Conservation (phyloP, 2,329 filamentous ascomycete species). For the Hypoxylon sp. region DNA sequence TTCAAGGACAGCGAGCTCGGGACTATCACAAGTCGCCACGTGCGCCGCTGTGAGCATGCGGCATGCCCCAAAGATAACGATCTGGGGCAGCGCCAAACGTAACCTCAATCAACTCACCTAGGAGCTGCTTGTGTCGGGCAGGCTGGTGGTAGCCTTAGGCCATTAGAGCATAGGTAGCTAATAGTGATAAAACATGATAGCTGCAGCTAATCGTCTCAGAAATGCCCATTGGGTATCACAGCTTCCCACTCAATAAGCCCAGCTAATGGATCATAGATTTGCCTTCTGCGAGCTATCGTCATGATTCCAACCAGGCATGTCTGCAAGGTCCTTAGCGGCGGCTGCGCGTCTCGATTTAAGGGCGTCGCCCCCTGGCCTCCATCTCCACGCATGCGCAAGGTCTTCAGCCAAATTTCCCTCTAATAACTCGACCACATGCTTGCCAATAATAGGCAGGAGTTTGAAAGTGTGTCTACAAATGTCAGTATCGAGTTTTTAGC, state of each 20-base stretch:
- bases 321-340: constrained; percentile 60
- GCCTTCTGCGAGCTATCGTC: constrained; percentile 22
- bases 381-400: constrained; percentile 60
- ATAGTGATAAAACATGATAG: not conserved
- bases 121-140: too few species aligned
- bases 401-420: constrained; percentile 59
- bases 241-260: not conserved
- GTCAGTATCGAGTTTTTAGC: constrained; percentile 9
- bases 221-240: not conserved
- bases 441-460: constrained; percentile 62
- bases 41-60: too few species aligned
- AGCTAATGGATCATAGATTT: constrained; percentile 29
- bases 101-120: not conserved
- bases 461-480: constrained; percentile 61
- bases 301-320: constrained; percentile 62
- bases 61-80: too few species aligned
- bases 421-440: constrained; percentile 62
- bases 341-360: constrained; percentile 59
- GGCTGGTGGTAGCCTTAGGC: not conserved
- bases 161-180: not conserved
- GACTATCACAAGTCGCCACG: too few species aligned
- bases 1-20: too few species aligned
- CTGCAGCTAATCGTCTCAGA: not conserved
- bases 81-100: not conserved
- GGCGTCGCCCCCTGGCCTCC: constrained; percentile 63